These are phyloP conservation scores for Aspergillus flavus DNA, from an alignment of 2,329 filamentous ascomycete species.

Conservation along the genomic window DNA sequence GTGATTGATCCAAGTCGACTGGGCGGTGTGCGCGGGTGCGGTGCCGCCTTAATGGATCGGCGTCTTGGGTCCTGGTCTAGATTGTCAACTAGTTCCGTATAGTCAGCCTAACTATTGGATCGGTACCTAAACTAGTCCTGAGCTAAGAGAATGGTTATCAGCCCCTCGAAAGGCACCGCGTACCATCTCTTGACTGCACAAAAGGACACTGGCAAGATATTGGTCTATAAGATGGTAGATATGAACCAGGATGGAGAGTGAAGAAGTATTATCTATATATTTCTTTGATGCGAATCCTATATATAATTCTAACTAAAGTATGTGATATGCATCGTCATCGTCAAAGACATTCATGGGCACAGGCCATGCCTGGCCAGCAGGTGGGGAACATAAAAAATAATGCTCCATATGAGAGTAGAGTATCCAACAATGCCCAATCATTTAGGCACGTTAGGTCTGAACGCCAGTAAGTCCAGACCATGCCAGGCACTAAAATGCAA, in stretches of 20 bases:
- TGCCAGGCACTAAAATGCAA: constrained; percentile 11
- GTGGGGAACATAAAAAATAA: constrained; percentile 12
- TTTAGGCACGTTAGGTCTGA: constrained; percentile 14
- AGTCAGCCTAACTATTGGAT: constrained; percentile 13
- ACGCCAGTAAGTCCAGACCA: constrained; percentile 15
- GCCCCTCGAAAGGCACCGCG: background rate
- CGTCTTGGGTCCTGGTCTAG: constrained; percentile 9
- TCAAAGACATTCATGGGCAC: constrained; percentile 1
- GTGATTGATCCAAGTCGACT: constrained; percentile 7
- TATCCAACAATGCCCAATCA: constrained; percentile 18
- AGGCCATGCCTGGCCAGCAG: constrained; percentile 6
- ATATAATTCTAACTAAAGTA: constrained; percentile 8
- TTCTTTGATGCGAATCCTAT: background rate
- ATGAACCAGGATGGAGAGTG: background rate
- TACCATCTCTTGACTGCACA: background rate
- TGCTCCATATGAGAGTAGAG: constrained; percentile 2
- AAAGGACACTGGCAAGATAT: no score
- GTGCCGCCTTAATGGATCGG: constrained; percentile 10
- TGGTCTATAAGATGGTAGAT: no score
- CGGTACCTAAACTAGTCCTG: background rate
- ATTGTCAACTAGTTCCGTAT: constrained; percentile 7
- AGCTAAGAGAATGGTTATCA: background rate
- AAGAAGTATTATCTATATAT: constrained; percentile 1
- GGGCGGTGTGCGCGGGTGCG: constrained; percentile 9
- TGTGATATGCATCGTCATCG: constrained; percentile 10